These are phyloP conservation scores for Suhomyces sp. DNA, from an alignment of 805 yeast species.

Conservation along the genomic window DNA sequence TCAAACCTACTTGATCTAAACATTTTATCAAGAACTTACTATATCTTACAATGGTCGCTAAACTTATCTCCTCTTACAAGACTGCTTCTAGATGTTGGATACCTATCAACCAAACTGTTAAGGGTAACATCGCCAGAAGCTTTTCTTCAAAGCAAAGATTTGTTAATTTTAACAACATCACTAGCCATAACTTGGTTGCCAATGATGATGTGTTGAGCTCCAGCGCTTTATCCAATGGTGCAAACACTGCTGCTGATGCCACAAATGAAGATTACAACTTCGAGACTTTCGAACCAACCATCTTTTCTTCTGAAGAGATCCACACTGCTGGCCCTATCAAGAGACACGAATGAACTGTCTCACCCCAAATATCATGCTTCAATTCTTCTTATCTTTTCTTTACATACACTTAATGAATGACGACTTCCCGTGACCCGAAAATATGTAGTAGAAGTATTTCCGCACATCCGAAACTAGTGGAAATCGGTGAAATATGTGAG, in stretches of 20 bases:
- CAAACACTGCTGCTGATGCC: conserved; percentile 12
- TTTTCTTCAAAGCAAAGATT: conserved; percentile 38
- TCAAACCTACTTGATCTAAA: not conserved
- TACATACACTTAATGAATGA: conserved; percentile 1
- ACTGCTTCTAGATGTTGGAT: conserved; percentile 46
- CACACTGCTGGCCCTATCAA: conserved; percentile 43
- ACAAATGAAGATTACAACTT: conserved; percentile 19
- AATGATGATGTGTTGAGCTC: conserved; percentile 31
- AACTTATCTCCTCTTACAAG: conserved; percentile 32
- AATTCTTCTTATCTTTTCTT: conserved; percentile 1
- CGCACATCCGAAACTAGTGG: not conserved
- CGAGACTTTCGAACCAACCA: conserved; percentile 38
- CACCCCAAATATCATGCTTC: conserved; percentile 5
- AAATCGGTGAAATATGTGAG: not conserved
- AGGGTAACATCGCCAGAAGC: conserved; percentile 19
- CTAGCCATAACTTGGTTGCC: conserved; percentile 30
- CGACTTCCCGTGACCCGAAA: not conserved
- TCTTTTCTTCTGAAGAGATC: conserved; percentile 40
- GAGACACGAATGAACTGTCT: conserved; percentile 18
- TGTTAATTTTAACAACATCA: conserved; percentile 31
- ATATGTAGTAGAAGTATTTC: not conserved
- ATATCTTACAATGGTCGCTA: conserved; percentile 1
- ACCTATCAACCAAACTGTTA: conserved; percentile 22
- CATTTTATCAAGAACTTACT: not conserved
- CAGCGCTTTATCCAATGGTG: conserved; percentile 11